Conservation (phyloP, 2,329 filamentous ascomycete genomes). For the Xylariaceae sp. region DNA sequence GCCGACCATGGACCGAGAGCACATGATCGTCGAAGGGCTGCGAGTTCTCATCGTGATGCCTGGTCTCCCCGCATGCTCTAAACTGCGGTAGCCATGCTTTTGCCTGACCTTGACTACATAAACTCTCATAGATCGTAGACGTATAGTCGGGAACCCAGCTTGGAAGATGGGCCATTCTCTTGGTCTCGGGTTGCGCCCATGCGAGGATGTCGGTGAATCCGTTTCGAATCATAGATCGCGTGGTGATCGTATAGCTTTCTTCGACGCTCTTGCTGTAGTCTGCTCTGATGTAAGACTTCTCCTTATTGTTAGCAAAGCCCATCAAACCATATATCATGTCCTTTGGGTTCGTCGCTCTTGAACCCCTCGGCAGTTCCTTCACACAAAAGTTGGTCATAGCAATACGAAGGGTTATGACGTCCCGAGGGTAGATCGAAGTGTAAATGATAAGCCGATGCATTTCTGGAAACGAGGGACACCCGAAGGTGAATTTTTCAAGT, state of each 20-base stretch:
- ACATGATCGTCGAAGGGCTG: neutral
- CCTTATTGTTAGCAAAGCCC: conserved; percentile 19
- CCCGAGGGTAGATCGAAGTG: conserved; percentile 18
- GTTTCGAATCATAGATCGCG: conserved; percentile 7
- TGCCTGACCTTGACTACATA: conserved; percentile 23
- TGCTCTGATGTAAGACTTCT: conserved; percentile 13
- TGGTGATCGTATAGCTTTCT: conserved; percentile 2
- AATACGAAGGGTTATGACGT: conserved; percentile 20
- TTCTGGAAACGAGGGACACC: conserved; percentile 10
- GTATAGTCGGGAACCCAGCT: conserved; percentile 27
- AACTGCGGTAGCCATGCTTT: conserved; percentile 21
- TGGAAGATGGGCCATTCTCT: conserved; percentile 4
- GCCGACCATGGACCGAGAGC: conserved; percentile 6
- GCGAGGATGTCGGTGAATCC: conserved; percentile 27
- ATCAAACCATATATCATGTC: conserved; percentile 26
- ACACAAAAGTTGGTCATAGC: conserved; percentile 29
- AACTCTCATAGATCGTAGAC: conserved; percentile 21
- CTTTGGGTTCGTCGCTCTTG: conserved; percentile 17
- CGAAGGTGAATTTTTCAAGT: conserved; percentile 9
- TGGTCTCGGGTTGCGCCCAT: conserved; percentile 18
- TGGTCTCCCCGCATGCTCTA: neutral
- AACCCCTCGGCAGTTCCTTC: conserved; percentile 23
- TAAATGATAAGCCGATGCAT: conserved; percentile 23
- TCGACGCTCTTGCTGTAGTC: conserved; percentile 20
- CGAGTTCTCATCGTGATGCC: neutral